A percentile compares a stretch with the other conserved stretches of the same genome.
Evolutionary conservation across 2,329 filamentous ascomycete species (phyloP).

Genomic region (Alternaria alternata): DNA sequence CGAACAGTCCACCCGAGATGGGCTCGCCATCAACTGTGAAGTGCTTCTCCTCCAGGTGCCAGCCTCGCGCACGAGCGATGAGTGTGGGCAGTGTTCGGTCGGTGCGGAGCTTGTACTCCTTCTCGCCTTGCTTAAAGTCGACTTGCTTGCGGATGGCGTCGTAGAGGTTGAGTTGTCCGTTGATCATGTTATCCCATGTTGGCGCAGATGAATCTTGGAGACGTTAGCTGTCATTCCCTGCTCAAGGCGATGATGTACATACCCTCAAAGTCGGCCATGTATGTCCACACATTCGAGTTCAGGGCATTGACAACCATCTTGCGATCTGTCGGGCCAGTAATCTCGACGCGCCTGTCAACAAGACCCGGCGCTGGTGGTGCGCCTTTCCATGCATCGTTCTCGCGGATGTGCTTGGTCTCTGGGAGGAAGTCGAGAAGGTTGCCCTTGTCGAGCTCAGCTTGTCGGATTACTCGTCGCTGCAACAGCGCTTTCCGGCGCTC

Average conservation of each 20-base stretch:
- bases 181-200: slow-evolving; percentile 99
- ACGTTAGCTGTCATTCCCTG: slow-evolving; percentile 15
- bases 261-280: slow-evolving; percentile 99
- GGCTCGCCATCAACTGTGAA: slow-evolving; percentile 94
- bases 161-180: slow-evolving; percentile 96
- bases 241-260: slow-evolving; percentile 34
- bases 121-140: slow-evolving; percentile 93
- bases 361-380: slow-evolving; percentile 90
- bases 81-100: slow-evolving; percentile 88
- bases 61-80: slow-evolving; percentile 92
- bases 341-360: slow-evolving; percentile 93
- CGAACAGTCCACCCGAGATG: slow-evolving; percentile 90
- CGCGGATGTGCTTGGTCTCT: slow-evolving; percentile 93
- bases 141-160: slow-evolving; percentile 93
- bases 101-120: slow-evolving; percentile 96
- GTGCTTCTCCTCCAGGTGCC: slow-evolving; percentile 99
- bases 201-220: slow-evolving; percentile 85
- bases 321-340: slow-evolving; percentile 94
- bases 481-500: slow-evolving; percentile 85
- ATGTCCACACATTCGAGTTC: slow-evolving; percentile 96
- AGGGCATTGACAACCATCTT: slow-evolving; percentile 99
- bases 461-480: slow-evolving; percentile 83
- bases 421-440: slow-evolving; percentile 91
- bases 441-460: slow-evolving; percentile 92
- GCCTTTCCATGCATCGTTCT: slow-evolving; percentile 92